Conservation (phyloP, 1,284 basidiomycete genomes). For the Chalciporus sp. region DNA sequence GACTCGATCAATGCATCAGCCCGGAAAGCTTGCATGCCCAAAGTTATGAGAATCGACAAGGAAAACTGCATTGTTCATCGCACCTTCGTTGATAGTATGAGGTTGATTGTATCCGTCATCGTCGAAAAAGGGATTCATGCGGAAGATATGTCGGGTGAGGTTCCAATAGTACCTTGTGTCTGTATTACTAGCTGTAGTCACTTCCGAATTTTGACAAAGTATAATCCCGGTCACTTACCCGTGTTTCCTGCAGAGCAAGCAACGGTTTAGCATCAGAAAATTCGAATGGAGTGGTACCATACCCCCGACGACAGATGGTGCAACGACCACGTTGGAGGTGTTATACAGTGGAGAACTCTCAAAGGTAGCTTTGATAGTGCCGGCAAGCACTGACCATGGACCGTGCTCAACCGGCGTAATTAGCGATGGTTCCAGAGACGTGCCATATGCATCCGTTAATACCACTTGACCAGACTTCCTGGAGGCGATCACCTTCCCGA, state of each 20-base stretch:
- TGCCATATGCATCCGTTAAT: slow-evolving; percentile 40
- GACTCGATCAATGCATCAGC: slow-evolving; percentile 8
- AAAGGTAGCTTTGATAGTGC: slow-evolving; percentile 47
- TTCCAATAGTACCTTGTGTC: slow-evolving; percentile 47
- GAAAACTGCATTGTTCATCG: slow-evolving; percentile 2
- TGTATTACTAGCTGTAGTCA: background rate
- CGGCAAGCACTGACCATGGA: slow-evolving; percentile 48
- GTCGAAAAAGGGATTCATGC: slow-evolving; percentile 36
- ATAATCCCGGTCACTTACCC: slow-evolving; percentile 1
- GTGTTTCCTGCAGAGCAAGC: slow-evolving; percentile 5
- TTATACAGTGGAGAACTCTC: slow-evolving; percentile 33
- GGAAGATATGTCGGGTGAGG: slow-evolving; percentile 45
- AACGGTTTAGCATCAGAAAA: background rate
- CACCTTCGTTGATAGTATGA: slow-evolving; percentile 52
- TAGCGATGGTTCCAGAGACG: slow-evolving; percentile 54
- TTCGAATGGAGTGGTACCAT: background rate
- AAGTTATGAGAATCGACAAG: background rate
- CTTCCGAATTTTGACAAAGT: background rate
- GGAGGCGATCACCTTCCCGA: slow-evolving; percentile 37
- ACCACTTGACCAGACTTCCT: slow-evolving; percentile 26
- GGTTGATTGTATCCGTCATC: slow-evolving; percentile 37
- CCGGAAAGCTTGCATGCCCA: slow-evolving; percentile 6
- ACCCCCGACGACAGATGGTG: slow-evolving; percentile 4
- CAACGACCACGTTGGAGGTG: slow-evolving; percentile 4
- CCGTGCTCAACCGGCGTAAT: slow-evolving; percentile 45